Base-by-base conservation (phyloP, 192 early-diverging fungal species). In the Coemansia sp. region DNA sequence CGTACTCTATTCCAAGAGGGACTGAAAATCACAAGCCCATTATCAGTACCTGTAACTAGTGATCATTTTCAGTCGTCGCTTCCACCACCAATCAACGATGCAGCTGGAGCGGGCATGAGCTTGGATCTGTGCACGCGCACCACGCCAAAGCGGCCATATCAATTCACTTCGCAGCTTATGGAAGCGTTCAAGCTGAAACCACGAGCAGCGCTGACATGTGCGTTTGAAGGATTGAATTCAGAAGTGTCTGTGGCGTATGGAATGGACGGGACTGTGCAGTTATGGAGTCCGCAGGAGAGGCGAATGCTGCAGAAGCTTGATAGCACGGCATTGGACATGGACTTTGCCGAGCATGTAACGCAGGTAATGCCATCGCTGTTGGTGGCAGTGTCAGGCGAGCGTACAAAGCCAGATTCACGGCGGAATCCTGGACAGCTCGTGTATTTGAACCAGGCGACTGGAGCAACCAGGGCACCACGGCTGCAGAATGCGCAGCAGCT, bases 161-260 rank as follows among this genome's bases (percentile, higher is more conserved):
- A 71, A 39, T 76, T 71, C 27, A 39, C 41, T 2, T 71, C 75
- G n/a, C 54, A 8, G 12, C 39, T 45, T 23, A 24, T 37, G 3
- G 57, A 35, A 7, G 69, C 75, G 23, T 76, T 76, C 38, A 51
- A 71, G 48, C 65, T 63, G 5, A 76, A 76, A 45, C 75, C 75
- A 1, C 60, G 75, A 5, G 75, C 65, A 21, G 75, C 65, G 12
- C 64, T 67, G 14, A 17, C 51, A 10, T 76, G 75, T 59, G 38
- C 54, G 19, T 29, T 76, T 48, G 57, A 67, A 14, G 61, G 62
- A 5, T 41, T 43, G 29, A 15, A 56, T 15, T 39, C 60, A 14
- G 60, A 63, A 14, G 56, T 52, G 17, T 39, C 65, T 2, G 67
- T 71, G 2, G 69, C 75, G 12, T 71, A 76, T 27, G 69, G 69